Conservation (phyloP, 768 basidiomycete genomes). For the Pleurotus pulmonarius region DNA sequence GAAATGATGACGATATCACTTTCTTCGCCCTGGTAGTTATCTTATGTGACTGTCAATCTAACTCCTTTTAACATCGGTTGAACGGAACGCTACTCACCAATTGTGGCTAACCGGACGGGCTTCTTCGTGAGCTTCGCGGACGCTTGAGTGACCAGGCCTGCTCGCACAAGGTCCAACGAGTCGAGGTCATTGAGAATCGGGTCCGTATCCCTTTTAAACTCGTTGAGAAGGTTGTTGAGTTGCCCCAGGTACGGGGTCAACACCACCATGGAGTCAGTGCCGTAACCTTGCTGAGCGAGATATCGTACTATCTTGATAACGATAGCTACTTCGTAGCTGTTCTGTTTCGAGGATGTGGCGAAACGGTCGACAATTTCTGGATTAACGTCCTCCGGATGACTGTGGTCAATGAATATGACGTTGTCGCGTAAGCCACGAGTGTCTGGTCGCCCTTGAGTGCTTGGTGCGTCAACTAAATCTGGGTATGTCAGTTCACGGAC, state of each 20-base stretch:
- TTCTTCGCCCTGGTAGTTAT: conserved; percentile 79
- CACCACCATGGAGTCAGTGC: conserved; percentile 55
- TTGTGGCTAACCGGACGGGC: conserved; percentile 56
- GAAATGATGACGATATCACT: conserved; percentile 63
- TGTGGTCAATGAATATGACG: conserved; percentile 64
- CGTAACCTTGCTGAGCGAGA: conserved; percentile 65
- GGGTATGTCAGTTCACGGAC: conserved; percentile 65
- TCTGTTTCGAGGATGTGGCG: conserved; percentile 56
- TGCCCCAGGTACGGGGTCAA: conserved; percentile 72
- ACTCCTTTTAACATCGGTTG: neutral
- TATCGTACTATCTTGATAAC: conserved; percentile 63
- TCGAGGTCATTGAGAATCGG: conserved; percentile 65
- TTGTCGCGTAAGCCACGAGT: conserved; percentile 55
- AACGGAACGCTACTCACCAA: conserved; percentile 37
- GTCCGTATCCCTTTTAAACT: conserved; percentile 44
- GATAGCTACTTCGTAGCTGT: conserved; percentile 58
- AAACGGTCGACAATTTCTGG: conserved; percentile 36
- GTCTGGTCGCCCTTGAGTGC: conserved; percentile 46
- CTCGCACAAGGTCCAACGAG: conserved; percentile 51
- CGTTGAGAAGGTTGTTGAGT: conserved; percentile 43
- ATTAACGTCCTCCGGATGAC: conserved; percentile 48
- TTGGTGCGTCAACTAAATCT: conserved; percentile 51
- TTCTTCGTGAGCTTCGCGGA: conserved; percentile 38
- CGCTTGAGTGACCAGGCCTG: conserved; percentile 44
- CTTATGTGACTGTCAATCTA: conserved; percentile 24